Base-by-base conservation (phyloP, 2,329 filamentous ascomycete genomes). In the Fusarium goolgardi region DNA sequence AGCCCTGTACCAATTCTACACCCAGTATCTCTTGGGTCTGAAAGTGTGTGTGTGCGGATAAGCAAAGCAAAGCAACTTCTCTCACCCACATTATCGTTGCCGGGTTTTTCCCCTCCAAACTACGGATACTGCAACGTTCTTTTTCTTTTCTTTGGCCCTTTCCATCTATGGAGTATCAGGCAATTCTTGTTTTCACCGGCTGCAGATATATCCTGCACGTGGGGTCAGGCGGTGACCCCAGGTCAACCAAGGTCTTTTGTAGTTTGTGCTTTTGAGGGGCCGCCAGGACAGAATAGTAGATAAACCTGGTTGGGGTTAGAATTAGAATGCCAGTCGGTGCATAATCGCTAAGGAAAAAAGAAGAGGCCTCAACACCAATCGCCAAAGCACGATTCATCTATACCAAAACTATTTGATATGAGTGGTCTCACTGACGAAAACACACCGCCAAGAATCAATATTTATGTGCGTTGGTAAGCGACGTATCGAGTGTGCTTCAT, bases 151-250 rank as follows among this genome's bases (percentile, higher is more conserved):
- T 11, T 29, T 25, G 16, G n/a, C 20, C 12, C 13, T 16, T n/a
- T 20, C 7, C n/a, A 20, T 43, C 40, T 25, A 27, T 49, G 18
- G 21, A 18, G n/a, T 15, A 56, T 66, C 65, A 63, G 60, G 49
- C 61, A 68, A 69, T 69, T 55, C 47, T 63, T 50, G 45, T 66
- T 63, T 63, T 52, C 52, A 69, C 56, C 66, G 51, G 66, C 66
- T 69, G 66, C 66, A 69, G 31, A 63, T 55, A 40, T 61, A 44
- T 56, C 43, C 60, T 68, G 65, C 65, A 69, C 65, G 65, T 58
- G 66, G 53, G 53, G 53, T 67, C 66, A 69, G 66, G 61, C 53
- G 61, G 56, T 69, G 60, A 64, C 61, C 65, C 65, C 65, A 50
- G 51, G n/a, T 39, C 35, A 39, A 49, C 44, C 47, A 51, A 51